Conservation (phyloP, 306 rosid genomes). For the Fagus crenata region DNA sequence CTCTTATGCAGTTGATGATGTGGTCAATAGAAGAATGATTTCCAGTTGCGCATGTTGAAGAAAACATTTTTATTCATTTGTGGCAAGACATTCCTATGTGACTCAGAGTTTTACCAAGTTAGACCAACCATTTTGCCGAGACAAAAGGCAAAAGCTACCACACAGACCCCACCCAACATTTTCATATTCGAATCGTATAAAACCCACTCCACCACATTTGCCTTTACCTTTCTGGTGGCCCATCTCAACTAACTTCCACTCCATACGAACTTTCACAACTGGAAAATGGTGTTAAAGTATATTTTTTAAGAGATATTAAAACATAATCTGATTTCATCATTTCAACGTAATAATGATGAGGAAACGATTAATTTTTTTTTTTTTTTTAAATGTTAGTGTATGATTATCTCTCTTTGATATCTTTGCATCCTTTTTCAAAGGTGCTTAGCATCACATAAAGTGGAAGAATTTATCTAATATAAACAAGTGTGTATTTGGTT, state of each 20-base stretch:
- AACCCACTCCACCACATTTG: conserved; percentile 25
- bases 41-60: conserved; percentile 32
- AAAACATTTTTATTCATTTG: conserved; percentile 4
- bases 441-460: not conserved
- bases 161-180: not conserved
- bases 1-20: conserved; percentile 22
- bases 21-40: conserved; percentile 40
- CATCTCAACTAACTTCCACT: conserved; percentile 32
- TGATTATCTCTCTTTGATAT: not conserved
- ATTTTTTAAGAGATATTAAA: not conserved
- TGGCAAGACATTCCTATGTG: conserved; percentile 6
- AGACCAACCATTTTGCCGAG: conserved; percentile 13
- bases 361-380: not conserved
- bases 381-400: not conserved
- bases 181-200: conserved; percentile 13
- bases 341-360: conserved; percentile 24
- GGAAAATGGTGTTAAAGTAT: not conserved
- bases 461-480: not conserved
- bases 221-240: conserved; percentile 17
- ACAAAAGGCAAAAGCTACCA: conserved; percentile 22
- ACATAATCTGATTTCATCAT: conserved; percentile 31
- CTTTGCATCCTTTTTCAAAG: not conserved
- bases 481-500: not conserved
- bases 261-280: conserved; percentile 27
- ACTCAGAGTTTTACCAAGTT: conserved; percentile 1